A percentile compares a stretch with the other conserved stretches of the same genome.
Conservation (phyloP, 768 basidiomycete genomes). For the Lactifluus piperatus region DNA sequence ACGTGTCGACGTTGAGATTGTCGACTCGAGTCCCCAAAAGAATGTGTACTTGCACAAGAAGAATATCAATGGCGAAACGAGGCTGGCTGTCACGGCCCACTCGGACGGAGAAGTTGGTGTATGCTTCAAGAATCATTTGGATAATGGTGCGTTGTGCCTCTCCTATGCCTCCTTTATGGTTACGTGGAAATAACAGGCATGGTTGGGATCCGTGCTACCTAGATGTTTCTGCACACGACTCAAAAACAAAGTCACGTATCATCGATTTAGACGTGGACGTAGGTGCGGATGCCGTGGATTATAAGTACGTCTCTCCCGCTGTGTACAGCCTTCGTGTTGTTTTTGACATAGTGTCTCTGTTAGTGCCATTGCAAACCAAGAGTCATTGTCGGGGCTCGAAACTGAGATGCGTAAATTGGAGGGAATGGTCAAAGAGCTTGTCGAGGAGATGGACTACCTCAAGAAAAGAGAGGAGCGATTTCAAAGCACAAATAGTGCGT, state of each 20-base stretch:
- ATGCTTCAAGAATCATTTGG: conserved; percentile 80
- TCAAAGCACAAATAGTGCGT: conserved; percentile 79
- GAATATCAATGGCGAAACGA: conserved; percentile 81
- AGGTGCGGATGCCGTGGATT: conserved; percentile 97
- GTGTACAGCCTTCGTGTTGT: neutral
- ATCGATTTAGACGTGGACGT: conserved; percentile 96
- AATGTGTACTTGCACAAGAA: conserved; percentile 90
- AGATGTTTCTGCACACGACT: conserved; percentile 31
- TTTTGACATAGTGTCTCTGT: conserved; percentile 8
- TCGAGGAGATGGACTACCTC: conserved; percentile 88
- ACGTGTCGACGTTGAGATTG: conserved; percentile 87
- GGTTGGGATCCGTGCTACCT: neutral
- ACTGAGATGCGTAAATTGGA: conserved; percentile 98
- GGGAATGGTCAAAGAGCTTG: conserved; percentile 87
- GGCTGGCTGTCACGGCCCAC: conserved; percentile 91
- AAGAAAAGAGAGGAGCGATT: conserved; percentile 86
- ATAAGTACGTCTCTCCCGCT: conserved; percentile 63
- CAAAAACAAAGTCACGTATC: conserved; percentile 47
- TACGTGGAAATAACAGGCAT: neutral
- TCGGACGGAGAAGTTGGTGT: conserved; percentile 92
- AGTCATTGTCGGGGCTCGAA: conserved; percentile 89
- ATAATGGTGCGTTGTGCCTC: conserved; percentile 47
- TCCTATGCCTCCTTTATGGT: neutral
- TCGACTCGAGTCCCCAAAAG: conserved; percentile 75
- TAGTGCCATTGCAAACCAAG: conserved; percentile 97